Percentiles rank a stretch among this genome's conserved stretches.
Conservation (phyloP, 768 basidiomycete genomes). For the Tephrocybe sp. region DNA sequence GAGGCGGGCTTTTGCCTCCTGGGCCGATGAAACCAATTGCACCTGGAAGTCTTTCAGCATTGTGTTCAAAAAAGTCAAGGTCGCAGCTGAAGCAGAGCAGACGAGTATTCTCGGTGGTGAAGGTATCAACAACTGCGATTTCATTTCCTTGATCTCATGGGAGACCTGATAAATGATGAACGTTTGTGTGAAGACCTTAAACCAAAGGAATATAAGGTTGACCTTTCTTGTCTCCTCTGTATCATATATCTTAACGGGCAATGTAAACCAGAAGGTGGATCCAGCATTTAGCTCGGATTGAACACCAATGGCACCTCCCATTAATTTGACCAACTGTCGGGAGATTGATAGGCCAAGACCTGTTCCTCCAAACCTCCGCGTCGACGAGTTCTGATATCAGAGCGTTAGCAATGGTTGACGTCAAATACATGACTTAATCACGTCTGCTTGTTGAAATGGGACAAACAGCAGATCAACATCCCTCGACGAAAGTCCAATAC, state of each 20-base stretch:
- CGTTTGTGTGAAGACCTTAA: background rate
- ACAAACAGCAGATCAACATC: conserved; percentile 69
- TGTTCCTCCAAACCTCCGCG: conserved; percentile 75
- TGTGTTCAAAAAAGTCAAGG: conserved; percentile 49
- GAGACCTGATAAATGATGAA: conserved; percentile 36
- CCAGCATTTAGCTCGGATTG: conserved; percentile 61
- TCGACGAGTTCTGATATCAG: conserved; percentile 56
- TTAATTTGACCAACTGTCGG: conserved; percentile 70
- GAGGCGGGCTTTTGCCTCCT: conserved; percentile 44
- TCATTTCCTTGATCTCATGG: conserved; percentile 45
- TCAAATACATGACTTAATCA: conserved; percentile 16
- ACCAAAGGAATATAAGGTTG: conserved; percentile 4
- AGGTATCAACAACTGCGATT: conserved; percentile 43
- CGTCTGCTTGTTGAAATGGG: conserved; percentile 76
- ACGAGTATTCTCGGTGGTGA: conserved; percentile 49
- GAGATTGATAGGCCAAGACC: conserved; percentile 75
- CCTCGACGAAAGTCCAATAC: conserved; percentile 64
- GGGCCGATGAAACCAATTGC: conserved; percentile 37
- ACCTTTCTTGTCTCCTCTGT: conserved; percentile 59
- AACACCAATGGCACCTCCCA: conserved; percentile 73
- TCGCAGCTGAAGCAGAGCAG: conserved; percentile 58
- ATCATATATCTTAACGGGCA: conserved; percentile 59
- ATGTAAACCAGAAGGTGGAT: conserved; percentile 72
- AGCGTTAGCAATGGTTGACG: background rate
- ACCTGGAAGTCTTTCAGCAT: conserved; percentile 57